A percentile compares a stretch with the other conserved stretches of the same genome.
These are phyloP conservation scores for Candida schatavii DNA, from an alignment of 805 yeast species.

Conservation along the genomic window DNA sequence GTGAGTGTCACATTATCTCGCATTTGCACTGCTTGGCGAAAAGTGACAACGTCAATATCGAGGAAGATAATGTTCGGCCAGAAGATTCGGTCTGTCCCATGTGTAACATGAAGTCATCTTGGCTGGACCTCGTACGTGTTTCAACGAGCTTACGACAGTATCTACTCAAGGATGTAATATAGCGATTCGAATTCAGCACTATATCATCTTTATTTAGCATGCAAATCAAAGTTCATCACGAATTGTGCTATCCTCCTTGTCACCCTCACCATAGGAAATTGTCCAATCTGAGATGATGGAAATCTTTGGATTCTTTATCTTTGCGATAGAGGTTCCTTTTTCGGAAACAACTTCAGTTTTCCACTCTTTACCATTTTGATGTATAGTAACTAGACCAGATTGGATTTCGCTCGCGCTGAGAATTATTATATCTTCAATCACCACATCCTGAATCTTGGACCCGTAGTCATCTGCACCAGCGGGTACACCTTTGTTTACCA, in stretches of 20 bases:
- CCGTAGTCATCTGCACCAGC: slow-evolving; percentile 9
- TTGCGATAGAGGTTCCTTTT: slow-evolving; percentile 13
- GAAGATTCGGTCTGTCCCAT: slow-evolving; percentile 12
- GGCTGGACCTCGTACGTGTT: slow-evolving; percentile 18
- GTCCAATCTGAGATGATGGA: slow-evolving; percentile 47
- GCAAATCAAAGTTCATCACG: slow-evolving; percentile 28
- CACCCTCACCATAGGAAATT: slow-evolving; percentile 18
- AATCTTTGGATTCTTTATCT: slow-evolving; percentile 52
- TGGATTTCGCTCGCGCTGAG: slow-evolving; percentile 30
- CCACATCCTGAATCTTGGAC: slow-evolving; percentile 27
- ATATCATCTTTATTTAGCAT: no score
- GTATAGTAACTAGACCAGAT: slow-evolving; percentile 23
- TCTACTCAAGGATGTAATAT: slow-evolving; percentile 12
- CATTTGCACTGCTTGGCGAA: slow-evolving; percentile 43
- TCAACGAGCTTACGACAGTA: slow-evolving; percentile 21
- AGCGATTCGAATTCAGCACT: neutral
- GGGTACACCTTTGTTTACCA: slow-evolving; percentile 16
- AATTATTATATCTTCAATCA: slow-evolving; percentile 55
- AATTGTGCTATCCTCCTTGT: slow-evolving; percentile 1
- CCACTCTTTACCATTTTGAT: slow-evolving; percentile 40
- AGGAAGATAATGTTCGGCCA: neutral
- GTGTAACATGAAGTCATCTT: slow-evolving; percentile 15
- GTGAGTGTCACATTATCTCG: slow-evolving; percentile 25
- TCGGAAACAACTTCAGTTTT: slow-evolving; percentile 9
- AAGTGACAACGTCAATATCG: neutral